These are phyloP conservation scores for Penicillium malachiteum DNA, from an alignment of 495 filamentous ascomycete genomes.

Conservation along the genomic window DNA sequence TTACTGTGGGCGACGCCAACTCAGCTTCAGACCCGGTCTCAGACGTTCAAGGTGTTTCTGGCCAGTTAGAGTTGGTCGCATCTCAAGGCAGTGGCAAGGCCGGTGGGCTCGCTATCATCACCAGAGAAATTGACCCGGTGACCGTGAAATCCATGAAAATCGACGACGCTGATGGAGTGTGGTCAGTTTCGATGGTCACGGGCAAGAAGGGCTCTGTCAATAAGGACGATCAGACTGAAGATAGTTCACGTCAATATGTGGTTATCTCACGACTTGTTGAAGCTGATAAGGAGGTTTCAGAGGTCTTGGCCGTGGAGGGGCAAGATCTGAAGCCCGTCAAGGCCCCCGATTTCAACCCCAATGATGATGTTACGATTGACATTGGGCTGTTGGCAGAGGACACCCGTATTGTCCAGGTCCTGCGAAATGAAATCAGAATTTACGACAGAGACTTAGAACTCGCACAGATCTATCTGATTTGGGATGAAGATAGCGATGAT, in stretches of 20 bases:
- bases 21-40: not conserved
- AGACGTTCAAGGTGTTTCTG: constrained; percentile 38
- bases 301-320: constrained; percentile 35
- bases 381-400: constrained; percentile 72
- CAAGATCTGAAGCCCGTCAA: constrained; percentile 32
- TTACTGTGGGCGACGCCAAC: constrained; percentile 58
- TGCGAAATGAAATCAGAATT: constrained; percentile 77
- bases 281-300: constrained; percentile 40
- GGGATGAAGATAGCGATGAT: constrained; percentile 75
- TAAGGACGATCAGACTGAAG: constrained; percentile 50
- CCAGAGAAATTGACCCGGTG: constrained; percentile 66
- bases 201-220: constrained; percentile 30
- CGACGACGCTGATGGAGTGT: constrained; percentile 35
- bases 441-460: constrained; percentile 87
- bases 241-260: constrained; percentile 37
- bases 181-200: constrained; percentile 32
- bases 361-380: constrained; percentile 78
- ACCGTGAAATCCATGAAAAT: constrained; percentile 57
- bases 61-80: constrained; percentile 69
- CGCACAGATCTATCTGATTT: constrained; percentile 83
- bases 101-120: constrained; percentile 71
- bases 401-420: constrained; percentile 77
- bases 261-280: constrained; percentile 34
- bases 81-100: constrained; percentile 67
- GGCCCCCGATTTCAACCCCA: constrained; percentile 79